Evolutionary conservation across 2,329 filamentous ascomycete genomes (phyloP).

Genomic region (Ophioceras dolichostomum): DNA sequence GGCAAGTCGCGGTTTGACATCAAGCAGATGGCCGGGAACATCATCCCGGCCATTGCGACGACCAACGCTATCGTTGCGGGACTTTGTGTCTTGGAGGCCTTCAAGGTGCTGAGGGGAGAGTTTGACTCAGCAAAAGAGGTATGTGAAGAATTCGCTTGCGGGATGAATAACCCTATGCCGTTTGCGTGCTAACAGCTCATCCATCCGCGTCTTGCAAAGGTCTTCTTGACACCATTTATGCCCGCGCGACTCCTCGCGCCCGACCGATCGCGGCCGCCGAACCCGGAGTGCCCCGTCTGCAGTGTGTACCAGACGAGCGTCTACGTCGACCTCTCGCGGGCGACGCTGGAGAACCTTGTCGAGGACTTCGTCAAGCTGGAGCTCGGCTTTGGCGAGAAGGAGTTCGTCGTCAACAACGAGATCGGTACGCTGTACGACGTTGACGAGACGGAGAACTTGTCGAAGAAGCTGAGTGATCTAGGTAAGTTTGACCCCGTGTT

Average conservation of each 20-base stretch:
- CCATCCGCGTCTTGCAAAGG: constrained; percentile 22
- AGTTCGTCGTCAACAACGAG: constrained; percentile 67
- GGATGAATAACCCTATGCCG: too few relatives aligned
- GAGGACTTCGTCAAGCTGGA: constrained; percentile 57
- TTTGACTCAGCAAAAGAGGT: constrained; percentile 65
- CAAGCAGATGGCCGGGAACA: constrained; percentile 99
- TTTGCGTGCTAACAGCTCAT: too few relatives aligned
- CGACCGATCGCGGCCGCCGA: constrained; percentile 49
- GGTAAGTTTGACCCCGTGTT: constrained; percentile 28
- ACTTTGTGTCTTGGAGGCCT: constrained; percentile 81
- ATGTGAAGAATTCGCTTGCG: too few relatives aligned
- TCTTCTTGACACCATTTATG: constrained; percentile 66
- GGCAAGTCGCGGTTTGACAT: constrained; percentile 87
- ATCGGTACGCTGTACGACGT: constrained; percentile 75
- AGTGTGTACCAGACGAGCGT: constrained; percentile 58
- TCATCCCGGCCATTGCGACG: constrained; percentile 95
- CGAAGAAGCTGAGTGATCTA: constrained; percentile 67
- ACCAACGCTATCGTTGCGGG: constrained; percentile 95
- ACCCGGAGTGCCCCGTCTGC: constrained; percentile 75
- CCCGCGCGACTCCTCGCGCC: constrained; percentile 45
- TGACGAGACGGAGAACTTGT: constrained; percentile 76
- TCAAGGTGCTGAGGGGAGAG: constrained; percentile 73
- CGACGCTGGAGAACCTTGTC: constrained; percentile 70
- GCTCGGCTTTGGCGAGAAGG: constrained; percentile 64
- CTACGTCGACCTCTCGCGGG: constrained; percentile 54